Evolutionary conservation across 2,329 filamentous ascomycete genomes (phyloP).

Genomic region (Colletotrichum horii): DNA sequence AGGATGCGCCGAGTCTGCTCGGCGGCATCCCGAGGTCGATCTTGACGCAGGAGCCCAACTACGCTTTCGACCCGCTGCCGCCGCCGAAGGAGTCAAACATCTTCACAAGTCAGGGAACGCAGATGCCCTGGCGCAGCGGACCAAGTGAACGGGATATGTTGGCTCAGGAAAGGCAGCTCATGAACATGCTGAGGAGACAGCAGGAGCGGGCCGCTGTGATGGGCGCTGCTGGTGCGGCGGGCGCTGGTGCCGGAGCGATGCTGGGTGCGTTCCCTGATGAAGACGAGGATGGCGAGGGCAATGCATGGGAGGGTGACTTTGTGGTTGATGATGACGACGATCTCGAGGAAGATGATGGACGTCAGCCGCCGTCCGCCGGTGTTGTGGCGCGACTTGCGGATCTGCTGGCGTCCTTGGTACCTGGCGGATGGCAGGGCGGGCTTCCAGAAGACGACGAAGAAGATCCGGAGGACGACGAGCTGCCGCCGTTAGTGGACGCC

Average conservation of each 20-base stretch:
- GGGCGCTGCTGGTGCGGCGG: neutral
- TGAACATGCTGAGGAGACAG: neutral
- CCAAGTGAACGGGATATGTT: constrained; percentile 15
- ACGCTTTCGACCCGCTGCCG: constrained; percentile 83
- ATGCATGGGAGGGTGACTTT: constrained; percentile 20
- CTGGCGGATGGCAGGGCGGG: neutral
- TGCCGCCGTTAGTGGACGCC: neutral
- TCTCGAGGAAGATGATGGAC: neutral
- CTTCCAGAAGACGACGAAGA: neutral
- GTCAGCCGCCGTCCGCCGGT: neutral
- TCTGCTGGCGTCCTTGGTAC: constrained; percentile 6
- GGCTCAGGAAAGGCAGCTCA: neutral
- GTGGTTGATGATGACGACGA: constrained; percentile 19
- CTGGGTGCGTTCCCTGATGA: constrained; percentile 17
- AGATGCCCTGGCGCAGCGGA: constrained; percentile 44
- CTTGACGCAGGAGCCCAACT: constrained; percentile 68
- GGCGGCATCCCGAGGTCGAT: constrained; percentile 70
- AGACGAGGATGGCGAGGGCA: constrained; percentile 13
- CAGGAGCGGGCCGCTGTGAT: neutral
- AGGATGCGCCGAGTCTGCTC: constrained; percentile 75
- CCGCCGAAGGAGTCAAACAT: constrained; percentile 63
- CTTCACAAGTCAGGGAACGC: constrained; percentile 49
- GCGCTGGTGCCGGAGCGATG: neutral
- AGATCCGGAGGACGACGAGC: constrained; percentile 5
- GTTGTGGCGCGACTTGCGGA: constrained; percentile 11